Evolutionary conservation across 345 rosid species (phyloP).

Genomic region (Aurinia saxatilis): DNA sequence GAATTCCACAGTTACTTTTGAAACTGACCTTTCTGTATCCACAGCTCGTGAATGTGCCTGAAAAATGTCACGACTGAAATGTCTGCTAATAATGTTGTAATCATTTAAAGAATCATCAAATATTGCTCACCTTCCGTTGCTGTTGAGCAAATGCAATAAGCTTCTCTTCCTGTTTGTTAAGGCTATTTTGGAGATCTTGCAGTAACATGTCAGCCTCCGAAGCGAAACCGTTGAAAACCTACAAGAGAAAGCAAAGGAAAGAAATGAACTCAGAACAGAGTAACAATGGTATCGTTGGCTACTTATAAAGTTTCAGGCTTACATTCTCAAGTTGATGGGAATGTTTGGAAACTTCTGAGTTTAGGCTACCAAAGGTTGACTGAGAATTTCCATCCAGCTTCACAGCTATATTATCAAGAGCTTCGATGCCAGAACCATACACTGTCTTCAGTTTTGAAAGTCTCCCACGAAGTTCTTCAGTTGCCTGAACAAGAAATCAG

Average conservation of each 20-base stretch:
- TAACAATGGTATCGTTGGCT: neutral
- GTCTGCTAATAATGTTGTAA: neutral
- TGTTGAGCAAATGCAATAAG: conserved; percentile 65
- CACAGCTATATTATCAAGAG: conserved; percentile 70
- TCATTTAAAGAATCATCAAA: neutral
- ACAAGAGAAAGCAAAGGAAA: conserved; percentile 28
- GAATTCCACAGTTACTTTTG: conserved; percentile 70
- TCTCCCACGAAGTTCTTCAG: conserved; percentile 74
- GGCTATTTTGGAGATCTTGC: conserved; percentile 75
- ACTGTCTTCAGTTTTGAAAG: conserved; percentile 54
- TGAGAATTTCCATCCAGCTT: conserved; percentile 79
- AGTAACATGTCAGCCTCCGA: conserved; percentile 78
- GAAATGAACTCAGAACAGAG: conserved; percentile 7
- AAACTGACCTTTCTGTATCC: conserved; percentile 74
- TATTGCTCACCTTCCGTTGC: conserved; percentile 60
- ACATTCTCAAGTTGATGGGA: conserved; percentile 80
- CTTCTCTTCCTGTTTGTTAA: conserved; percentile 73
- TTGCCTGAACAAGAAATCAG: conserved; percentile 47
- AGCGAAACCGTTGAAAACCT: conserved; percentile 89
- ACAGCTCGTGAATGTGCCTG: conserved; percentile 90
- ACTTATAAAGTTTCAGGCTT: conserved; percentile 22
- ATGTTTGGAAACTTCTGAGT: conserved; percentile 78
- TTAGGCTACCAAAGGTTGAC: conserved; percentile 63
- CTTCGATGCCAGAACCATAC: conserved; percentile 72
- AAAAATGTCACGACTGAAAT: neutral